Conservation (phyloP, 768 basidiomycete species). For the Suillus spraguei region DNA sequence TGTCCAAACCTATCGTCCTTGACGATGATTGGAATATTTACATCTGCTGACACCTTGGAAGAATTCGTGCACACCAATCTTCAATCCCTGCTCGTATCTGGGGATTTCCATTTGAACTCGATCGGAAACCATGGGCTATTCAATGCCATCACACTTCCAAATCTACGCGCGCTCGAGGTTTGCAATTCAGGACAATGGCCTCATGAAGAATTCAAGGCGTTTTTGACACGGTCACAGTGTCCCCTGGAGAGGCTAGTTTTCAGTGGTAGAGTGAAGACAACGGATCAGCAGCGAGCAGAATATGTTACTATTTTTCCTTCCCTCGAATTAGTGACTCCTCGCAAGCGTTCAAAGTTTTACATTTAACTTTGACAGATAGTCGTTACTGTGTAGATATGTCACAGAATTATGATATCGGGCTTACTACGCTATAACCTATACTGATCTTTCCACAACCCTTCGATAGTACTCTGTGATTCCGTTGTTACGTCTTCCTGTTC, state of each 20-base stretch:
- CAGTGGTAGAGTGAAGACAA: neutral
- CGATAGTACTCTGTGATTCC: no score
- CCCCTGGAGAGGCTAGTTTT: neutral
- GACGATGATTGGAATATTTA: neutral
- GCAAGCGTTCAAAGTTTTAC: no score
- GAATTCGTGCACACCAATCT: neutral
- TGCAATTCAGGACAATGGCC: neutral
- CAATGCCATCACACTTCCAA: neutral
- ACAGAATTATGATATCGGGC: no score
- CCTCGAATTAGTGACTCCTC: no score
- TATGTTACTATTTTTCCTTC: neutral
- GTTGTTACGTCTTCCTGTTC: no score
- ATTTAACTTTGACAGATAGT: no score
- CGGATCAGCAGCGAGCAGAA: neutral
- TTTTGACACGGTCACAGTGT: neutral
- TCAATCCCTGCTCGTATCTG: no score
- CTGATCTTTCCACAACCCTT: no score
- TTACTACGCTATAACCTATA: no score
- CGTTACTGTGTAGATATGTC: no score
- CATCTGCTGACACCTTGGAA: neutral
- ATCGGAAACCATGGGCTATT: neutral
- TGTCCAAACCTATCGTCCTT: neutral
- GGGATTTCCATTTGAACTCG: neutral
- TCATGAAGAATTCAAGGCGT: neutral
- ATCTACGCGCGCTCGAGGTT: neutral